Base-by-base conservation (phyloP, 495 filamentous ascomycete genomes). In the Hypoxylon fuscum region DNA sequence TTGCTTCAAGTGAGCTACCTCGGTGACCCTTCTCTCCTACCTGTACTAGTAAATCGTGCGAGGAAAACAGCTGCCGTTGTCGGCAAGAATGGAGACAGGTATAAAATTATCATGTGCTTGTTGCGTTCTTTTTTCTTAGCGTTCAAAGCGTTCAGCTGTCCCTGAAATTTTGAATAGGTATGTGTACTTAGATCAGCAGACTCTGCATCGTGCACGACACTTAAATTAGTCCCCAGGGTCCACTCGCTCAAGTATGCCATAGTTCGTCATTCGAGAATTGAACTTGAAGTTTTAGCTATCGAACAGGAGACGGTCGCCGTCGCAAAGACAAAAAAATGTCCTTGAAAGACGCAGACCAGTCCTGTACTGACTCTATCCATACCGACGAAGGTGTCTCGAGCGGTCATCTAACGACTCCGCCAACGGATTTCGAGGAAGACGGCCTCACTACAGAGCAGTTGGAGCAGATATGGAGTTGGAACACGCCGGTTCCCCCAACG, bases 401-500 rank as follows among this genome's bases (percentile, higher is more conserved):
- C 12, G 41, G 53, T 10, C 68, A 68, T 35, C 29, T 63, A 12
- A 66, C 68, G n/a, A 71, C 68, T 11, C 68, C 68, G n/a, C 65
- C 68, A 8, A 71, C 68, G 10, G 68, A 68, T 35, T 18, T 68
- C 11, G 68, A 68, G 15, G 65, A 64, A 51, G 68, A 71, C 31
- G 68, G 68, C 20, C 23, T 71, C 49, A 60, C 52, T 11, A 4
- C 65, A 21, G 68, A 68, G 31, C 65, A 71, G 46, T 35, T 77
- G 5, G 69, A 71, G 42, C 70, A 73, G 38, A 69, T 79, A 56
- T 79, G 76, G 76, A 35, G 37, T 17, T 77, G 73, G 74, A 79
- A 79, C 52, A 62, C 69, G 23, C 65, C 65, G n/a, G 41, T 77
- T 17, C 76, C 76, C n/a, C 68, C 72, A 2, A 68, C 58, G 18